Evolutionary conservation across 2,329 filamentous ascomycete genomes (phyloP), one percentile per base, ranked within the genome.

Genomic region (Claviceps spartinae): DNA sequence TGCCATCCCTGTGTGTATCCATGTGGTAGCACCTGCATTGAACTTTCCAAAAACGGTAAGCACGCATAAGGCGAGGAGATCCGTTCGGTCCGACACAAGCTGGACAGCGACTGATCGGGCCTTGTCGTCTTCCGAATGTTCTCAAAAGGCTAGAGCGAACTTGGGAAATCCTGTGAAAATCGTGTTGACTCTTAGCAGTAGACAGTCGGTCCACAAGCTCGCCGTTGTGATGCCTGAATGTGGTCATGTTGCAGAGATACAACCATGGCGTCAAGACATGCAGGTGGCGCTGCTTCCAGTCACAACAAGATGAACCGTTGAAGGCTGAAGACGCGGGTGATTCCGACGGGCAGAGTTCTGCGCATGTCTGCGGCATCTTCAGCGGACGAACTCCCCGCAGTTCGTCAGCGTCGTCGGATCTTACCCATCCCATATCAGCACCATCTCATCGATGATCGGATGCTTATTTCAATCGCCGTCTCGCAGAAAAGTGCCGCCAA

Each of bases 41-140:
- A 34, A 46, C 36, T 43, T 37, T 30, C 26, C 41, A 50, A 26
- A 34, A 41, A 46, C 24, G 43, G 22, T 3, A 42, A 40, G 30
- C 43, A 30, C 8, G 43, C 43, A 45, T 24, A 16, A n/a, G 24
- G 38, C 37, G 48, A 18, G 38, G 48, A 24, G 30, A 43, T 34
- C 48, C n/a, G 41, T 45, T 50, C 48, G 41, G 48, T 50, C 48
- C 48, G 48, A 50, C 40, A n/a, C 5, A 16, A 48, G 47, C 47
- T 16, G 36, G 14, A 40, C 4, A 26, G 5, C 36, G 20, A 40
- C 26, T 24, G 9, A 34, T 48, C 46, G 34, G 34, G 38, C 42
- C 20, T 22, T 26, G 11, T 13, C 22, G 18, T 36, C 5, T 18
- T 9, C 30, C 30, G 30, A 34, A 11, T 34, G 30, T 11, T 22